Percentiles rank a stretch among this genome's conserved stretches.
These are phyloP conservation scores for Daldinia grandis DNA, from an alignment of 495 filamentous ascomycete genomes.

Conservation along the genomic window DNA sequence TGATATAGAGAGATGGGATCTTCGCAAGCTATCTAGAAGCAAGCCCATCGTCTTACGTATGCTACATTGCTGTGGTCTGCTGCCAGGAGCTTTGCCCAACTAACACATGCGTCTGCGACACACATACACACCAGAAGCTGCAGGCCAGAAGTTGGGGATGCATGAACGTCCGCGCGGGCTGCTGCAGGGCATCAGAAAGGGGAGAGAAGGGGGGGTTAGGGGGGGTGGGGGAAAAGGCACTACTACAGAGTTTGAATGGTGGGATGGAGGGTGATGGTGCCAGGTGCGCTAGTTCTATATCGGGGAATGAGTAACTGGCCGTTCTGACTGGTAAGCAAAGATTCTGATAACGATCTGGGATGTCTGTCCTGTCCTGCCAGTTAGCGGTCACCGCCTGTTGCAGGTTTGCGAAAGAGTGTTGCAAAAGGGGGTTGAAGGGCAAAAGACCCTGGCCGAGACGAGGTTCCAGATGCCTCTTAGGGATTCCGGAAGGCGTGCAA, in stretches of 20 bases:
- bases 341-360: conserved; percentile 38
- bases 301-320: conserved; percentile 34
- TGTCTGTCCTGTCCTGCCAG: conserved; percentile 6
- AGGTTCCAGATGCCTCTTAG: conserved; percentile 38
- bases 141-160: conserved; percentile 38
- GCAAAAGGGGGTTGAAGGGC: background rate
- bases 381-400: conserved; percentile 39
- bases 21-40: conserved; percentile 5
- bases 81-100: conserved; percentile 28
- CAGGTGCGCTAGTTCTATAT: conserved; percentile 33
- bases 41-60: conserved; percentile 26
- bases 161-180: conserved; percentile 35
- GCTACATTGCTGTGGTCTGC: conserved; percentile 30
- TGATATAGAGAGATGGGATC: conserved; percentile 15
- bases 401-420: background rate
- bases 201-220: conserved; percentile 24
- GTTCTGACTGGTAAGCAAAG: conserved; percentile 27
- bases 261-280: conserved; percentile 29
- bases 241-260: conserved; percentile 11
- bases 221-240: conserved; percentile 18
- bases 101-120: conserved; percentile 21
- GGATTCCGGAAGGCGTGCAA: conserved; percentile 28
- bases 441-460: conserved; percentile 25
- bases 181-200: conserved; percentile 37
- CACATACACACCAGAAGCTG: conserved; percentile 20